Conservation (phyloP, 176 grass and related monocot genomes). For the Oryza glumipatula region DNA sequence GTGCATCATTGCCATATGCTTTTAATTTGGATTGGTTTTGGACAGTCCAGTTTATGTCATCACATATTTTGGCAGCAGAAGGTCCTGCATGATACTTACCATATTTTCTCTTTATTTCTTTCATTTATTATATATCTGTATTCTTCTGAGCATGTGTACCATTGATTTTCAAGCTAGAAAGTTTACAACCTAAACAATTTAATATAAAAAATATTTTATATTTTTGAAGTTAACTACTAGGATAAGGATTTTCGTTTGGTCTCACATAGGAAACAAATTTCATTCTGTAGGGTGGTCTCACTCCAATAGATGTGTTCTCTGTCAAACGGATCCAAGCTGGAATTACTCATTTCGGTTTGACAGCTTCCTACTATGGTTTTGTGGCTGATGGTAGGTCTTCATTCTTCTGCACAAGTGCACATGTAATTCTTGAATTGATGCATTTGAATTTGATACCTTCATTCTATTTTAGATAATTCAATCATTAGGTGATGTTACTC, state of each 20-base stretch:
- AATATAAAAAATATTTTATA: neutral
- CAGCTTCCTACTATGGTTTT: slow-evolving; percentile 91
- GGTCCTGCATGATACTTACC: neutral
- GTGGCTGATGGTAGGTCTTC: slow-evolving; percentile 76
- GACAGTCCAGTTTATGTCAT: neutral
- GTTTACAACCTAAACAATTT: neutral
- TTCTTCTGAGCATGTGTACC: neutral
- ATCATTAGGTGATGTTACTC: neutral
- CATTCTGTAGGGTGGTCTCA: slow-evolving; percentile 64
- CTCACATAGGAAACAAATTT: neutral
- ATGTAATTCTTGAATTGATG: slow-evolving; percentile 14
- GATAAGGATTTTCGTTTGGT: neutral
- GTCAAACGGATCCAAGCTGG: slow-evolving; percentile 70
- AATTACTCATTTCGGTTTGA: slow-evolving; percentile 75
- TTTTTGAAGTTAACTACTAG: neutral
- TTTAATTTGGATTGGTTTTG: neutral
- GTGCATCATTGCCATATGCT: neutral
- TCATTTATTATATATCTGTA: neutral
- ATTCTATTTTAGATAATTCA: slow-evolving; percentile 7
- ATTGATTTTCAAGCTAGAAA: neutral
- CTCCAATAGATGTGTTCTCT: slow-evolving; percentile 82
- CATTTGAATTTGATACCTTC: slow-evolving; percentile 7
- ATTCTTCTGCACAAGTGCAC: slow-evolving; percentile 19
- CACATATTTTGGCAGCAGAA: neutral
- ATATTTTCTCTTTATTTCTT: neutral